Percentiles rank a stretch among this genome's conserved stretches.
Conservation (phyloP, 768 basidiomycete genomes). For the Leccinum uliginosum region DNA sequence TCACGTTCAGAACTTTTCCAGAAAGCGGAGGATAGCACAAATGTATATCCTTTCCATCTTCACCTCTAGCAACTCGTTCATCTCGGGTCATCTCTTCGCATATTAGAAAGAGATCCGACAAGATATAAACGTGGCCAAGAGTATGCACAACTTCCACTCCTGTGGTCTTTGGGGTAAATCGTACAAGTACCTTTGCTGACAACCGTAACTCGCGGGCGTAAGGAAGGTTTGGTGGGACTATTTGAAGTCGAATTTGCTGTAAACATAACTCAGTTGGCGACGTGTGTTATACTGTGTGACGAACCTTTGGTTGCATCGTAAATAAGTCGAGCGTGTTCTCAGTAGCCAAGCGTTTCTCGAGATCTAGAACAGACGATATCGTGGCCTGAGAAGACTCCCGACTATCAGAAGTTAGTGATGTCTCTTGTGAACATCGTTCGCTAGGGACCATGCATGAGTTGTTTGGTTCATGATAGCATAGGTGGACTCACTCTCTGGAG, state of each 20-base stretch:
- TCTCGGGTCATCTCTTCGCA: conserved; percentile 78
- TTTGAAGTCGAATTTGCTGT: conserved; percentile 87
- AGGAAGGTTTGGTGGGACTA: conserved; percentile 72
- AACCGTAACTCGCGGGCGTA: conserved; percentile 75
- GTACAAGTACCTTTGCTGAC: conserved; percentile 66
- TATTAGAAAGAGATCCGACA: conserved; percentile 90
- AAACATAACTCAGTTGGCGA: conserved; percentile 4
- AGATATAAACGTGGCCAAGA: conserved; percentile 78
- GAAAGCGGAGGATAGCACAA: conserved; percentile 93
- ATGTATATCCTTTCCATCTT: conserved; percentile 79
- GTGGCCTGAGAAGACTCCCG: conserved; percentile 49
- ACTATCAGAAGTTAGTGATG: conserved; percentile 49
- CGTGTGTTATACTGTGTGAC: conserved; percentile 1
- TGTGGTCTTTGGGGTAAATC: conserved; percentile 73
- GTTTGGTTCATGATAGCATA: neutral
- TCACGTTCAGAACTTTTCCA: conserved; percentile 83
- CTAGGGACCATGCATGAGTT: conserved; percentile 31
- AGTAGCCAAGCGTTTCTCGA: conserved; percentile 77
- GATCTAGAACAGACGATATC: conserved; percentile 61
- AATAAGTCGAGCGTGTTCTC: conserved; percentile 88
- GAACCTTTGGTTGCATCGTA: conserved; percentile 89
- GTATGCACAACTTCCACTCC: conserved; percentile 70
- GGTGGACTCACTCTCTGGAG: conserved; percentile 50
- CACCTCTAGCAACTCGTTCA: conserved; percentile 48
- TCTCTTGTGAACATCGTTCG: conserved; percentile 58